phyloP scores from a whole-genome alignment of 2,329 filamentous ascomycete species.

The Colletotrichum viniferum region DNA sequence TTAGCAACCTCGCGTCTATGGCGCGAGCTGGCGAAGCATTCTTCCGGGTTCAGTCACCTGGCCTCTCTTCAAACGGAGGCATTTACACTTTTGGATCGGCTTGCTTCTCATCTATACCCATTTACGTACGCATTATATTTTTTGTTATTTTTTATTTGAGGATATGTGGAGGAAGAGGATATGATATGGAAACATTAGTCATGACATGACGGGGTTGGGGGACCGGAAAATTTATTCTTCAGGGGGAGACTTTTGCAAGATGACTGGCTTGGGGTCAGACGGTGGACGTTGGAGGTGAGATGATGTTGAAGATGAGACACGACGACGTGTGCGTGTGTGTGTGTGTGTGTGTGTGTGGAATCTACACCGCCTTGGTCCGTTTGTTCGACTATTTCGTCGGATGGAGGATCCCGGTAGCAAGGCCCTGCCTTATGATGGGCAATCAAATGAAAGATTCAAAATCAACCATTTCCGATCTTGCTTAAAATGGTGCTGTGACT shows the following conservation, averaged over 20 bases:
- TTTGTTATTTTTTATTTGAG: conserved; percentile 10
- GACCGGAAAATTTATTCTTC: conserved; percentile 12
- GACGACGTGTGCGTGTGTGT: background rate
- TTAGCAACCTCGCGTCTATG: background rate
- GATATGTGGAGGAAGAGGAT: conserved; percentile 6
- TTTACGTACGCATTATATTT: conserved; percentile 21
- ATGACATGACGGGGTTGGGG: conserved; percentile 9
- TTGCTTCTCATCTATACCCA: conserved; percentile 24
- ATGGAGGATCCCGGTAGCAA: background rate
- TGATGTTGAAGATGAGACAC: background rate
- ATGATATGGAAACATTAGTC: conserved; percentile 9
- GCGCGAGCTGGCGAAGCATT: conserved; percentile 16
- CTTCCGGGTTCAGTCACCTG: background rate
- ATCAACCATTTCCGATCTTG: background rate
- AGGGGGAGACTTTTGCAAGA: background rate
- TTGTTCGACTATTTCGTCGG: background rate
- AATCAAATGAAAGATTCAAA: background rate
- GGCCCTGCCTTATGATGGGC: background rate
- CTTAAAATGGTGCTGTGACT: background rate
- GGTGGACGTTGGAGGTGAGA: background rate
- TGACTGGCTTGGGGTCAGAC: background rate
- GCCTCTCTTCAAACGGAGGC: background rate
- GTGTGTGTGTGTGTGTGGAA: background rate
- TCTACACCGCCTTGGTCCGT: background rate
- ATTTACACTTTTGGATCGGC: conserved; percentile 11